Evolutionary conservation across 257 asterid genomes (phyloP).

Genomic region (Catharanthus roseus): DNA sequence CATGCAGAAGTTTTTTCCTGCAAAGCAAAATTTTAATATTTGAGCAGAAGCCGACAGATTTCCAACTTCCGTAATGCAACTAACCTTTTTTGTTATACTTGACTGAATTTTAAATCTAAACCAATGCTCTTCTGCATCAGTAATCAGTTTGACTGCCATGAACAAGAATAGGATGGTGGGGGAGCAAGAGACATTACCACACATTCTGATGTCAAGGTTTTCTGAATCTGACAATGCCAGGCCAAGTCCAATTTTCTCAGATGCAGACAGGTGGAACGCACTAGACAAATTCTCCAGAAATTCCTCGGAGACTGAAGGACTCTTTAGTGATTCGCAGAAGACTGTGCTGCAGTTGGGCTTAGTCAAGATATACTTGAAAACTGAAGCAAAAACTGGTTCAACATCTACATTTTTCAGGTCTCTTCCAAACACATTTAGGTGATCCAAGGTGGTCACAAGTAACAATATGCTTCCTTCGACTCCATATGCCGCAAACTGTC

Average conservation of each 20-base stretch:
- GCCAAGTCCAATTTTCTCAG: slow-evolving; percentile 80
- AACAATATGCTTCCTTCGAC: slow-evolving; percentile 70
- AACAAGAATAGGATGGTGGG: not conserved
- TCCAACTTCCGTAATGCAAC: not conserved
- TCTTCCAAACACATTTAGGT: slow-evolving; percentile 46
- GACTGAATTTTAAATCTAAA: not conserved
- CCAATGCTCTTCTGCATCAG: not conserved
- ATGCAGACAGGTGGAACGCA: slow-evolving; percentile 47
- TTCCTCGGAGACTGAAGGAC: slow-evolving; percentile 51
- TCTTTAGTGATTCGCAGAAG: slow-evolving; percentile 57
- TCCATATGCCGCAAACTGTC: slow-evolving; percentile 61
- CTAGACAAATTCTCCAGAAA: slow-evolving; percentile 60
- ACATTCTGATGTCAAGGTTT: slow-evolving; percentile 51
- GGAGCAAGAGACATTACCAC: slow-evolving; percentile 53
- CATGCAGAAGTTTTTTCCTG: slow-evolving; percentile 91
- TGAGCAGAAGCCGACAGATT: not conserved
- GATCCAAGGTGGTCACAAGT: slow-evolving; percentile 64
- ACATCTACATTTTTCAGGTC: slow-evolving; percentile 56
- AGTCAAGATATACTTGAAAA: slow-evolving; percentile 65
- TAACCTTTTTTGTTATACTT: not conserved
- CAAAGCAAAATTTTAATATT: slow-evolving; percentile 14
- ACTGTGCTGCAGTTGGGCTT: slow-evolving; percentile 78
- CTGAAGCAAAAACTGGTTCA: slow-evolving; percentile 59
- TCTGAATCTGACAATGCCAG: slow-evolving; percentile 85
- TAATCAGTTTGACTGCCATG: not conserved